Conservation (phyloP, 1,284 basidiomycete genomes). For the Ustilago tritici region DNA sequence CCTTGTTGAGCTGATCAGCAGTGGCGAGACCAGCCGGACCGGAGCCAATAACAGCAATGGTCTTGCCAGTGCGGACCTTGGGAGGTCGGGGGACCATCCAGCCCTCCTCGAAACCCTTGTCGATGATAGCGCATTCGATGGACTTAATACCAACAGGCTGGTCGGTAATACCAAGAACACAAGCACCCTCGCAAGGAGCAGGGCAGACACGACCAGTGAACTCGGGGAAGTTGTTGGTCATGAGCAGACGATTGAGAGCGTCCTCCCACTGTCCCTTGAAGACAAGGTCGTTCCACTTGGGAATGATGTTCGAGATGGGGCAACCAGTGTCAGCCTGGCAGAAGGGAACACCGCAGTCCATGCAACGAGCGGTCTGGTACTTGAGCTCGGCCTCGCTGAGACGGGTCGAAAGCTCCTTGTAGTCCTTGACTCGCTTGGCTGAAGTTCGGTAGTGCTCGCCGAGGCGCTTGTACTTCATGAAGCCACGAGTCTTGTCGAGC, state of each 20-base stretch:
- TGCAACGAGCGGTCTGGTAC: constrained; percentile 68
- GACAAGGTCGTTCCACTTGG: constrained; percentile 69
- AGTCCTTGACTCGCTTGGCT: constrained; percentile 65
- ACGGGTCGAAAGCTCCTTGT: constrained; percentile 65
- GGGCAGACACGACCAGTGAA: constrained; percentile 69
- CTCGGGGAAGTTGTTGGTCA: constrained; percentile 69
- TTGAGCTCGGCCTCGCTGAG: constrained; percentile 67
- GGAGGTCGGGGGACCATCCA: constrained; percentile 66
- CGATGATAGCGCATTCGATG: constrained; percentile 67
- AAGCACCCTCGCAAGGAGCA: constrained; percentile 67
- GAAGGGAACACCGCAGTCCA: constrained; percentile 69
- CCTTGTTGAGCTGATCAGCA: constrained; percentile 67
- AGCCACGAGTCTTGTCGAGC: constrained; percentile 68
- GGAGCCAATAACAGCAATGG: constrained; percentile 65
- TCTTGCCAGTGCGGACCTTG: constrained; percentile 65
- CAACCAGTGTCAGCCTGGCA: constrained; percentile 68
- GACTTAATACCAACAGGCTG: constrained; percentile 68
- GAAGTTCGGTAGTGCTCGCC: constrained; percentile 66
- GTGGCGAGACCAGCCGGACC: constrained; percentile 65
- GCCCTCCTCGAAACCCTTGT: constrained; percentile 66
- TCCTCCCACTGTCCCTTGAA: constrained; percentile 69
- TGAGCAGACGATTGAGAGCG: constrained; percentile 64
- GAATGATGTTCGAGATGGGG: constrained; percentile 68
- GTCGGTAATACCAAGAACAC: constrained; percentile 66
- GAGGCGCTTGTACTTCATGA: constrained; percentile 69